Conservation (phyloP, 208 protist genomes). For the Trypanosoma lewisi region DNA sequence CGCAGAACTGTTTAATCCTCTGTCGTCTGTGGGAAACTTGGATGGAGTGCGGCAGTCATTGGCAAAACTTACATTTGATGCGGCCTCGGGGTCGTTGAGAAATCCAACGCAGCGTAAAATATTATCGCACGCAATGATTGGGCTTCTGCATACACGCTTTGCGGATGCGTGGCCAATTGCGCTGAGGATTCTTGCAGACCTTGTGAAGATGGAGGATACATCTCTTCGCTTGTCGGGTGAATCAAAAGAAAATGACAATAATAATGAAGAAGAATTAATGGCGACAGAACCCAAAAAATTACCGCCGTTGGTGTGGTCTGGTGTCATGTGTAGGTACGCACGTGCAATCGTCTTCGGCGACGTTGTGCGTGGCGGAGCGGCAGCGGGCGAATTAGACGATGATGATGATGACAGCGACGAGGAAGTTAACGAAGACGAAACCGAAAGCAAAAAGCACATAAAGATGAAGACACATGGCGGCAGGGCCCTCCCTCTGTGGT, state of each 20-base stretch:
- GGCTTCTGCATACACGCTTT: conserved; percentile 81
- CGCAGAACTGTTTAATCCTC: conserved; percentile 71
- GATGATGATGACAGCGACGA: conserved; percentile 3
- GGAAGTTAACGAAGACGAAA: conserved; percentile 19
- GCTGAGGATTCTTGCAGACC: conserved; percentile 48
- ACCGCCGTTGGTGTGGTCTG: conserved; percentile 67
- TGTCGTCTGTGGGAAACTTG: conserved; percentile 60
- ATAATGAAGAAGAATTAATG: background rate
- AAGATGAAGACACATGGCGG: background rate
- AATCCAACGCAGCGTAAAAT: conserved; percentile 56
- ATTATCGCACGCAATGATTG: conserved; percentile 72
- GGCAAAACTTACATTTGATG: conserved; percentile 54
- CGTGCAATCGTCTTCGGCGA: conserved; percentile 74
- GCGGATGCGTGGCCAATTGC: conserved; percentile 69
- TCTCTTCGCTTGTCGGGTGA: background rate
- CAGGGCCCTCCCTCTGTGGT: conserved; percentile 26
- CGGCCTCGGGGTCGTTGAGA: conserved; percentile 47
- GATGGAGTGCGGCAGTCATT: conserved; percentile 69
- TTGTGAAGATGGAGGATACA: conserved; percentile 63
- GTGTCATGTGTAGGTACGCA: conserved; percentile 65
- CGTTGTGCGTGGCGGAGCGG: conserved; percentile 24
- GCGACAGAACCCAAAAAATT: conserved; percentile 5
- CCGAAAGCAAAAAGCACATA: too few species aligned
- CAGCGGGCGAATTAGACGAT: background rate
- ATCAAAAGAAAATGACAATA: background rate